Percentiles rank a stretch among this genome's conserved stretches.
These are phyloP conservation scores for Mycena amicta DNA, from an alignment of 768 basidiomycete species.

Conservation along the genomic window DNA sequence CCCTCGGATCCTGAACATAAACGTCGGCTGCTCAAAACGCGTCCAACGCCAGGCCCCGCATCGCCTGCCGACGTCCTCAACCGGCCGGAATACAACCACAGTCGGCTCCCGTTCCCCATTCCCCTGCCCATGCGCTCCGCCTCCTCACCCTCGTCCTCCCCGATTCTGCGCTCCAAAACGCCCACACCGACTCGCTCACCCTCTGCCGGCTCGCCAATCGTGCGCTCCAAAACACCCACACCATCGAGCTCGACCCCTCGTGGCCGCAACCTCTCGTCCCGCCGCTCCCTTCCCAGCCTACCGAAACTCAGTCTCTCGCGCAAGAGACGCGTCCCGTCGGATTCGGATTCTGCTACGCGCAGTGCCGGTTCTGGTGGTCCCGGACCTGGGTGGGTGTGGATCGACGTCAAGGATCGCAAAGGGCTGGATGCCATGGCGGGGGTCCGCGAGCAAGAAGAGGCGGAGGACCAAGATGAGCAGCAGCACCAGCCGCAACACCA, in stretches of 20 bases:
- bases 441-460: neutral
- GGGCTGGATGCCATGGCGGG: neutral
- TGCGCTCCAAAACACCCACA: neutral
- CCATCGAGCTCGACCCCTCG: neutral
- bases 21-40: slow-evolving; percentile 13
- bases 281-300: slow-evolving; percentile 1
- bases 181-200: neutral
- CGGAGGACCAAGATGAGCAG: too few relatives aligned
- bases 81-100: slow-evolving; percentile 14
- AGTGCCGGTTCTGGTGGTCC: neutral
- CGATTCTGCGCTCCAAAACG: neutral
- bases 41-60: slow-evolving; percentile 7
- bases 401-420: slow-evolving; percentile 13
- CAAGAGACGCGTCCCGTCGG: neutral
- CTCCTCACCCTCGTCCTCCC: neutral
- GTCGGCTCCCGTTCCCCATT: neutral
- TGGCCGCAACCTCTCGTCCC: slow-evolving; percentile 10
- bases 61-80: slow-evolving; percentile 17
- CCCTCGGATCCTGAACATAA: neutral
- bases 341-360: neutral
- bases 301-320: neutral
- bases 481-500: too few relatives aligned
- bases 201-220: too few relatives aligned
- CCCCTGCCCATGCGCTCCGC: neutral
- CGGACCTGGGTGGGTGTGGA: slow-evolving; percentile 14